phyloP scores from a whole-genome alignment of 129 eudicot genomes.

The Saposhnikovia divaricata region DNA sequence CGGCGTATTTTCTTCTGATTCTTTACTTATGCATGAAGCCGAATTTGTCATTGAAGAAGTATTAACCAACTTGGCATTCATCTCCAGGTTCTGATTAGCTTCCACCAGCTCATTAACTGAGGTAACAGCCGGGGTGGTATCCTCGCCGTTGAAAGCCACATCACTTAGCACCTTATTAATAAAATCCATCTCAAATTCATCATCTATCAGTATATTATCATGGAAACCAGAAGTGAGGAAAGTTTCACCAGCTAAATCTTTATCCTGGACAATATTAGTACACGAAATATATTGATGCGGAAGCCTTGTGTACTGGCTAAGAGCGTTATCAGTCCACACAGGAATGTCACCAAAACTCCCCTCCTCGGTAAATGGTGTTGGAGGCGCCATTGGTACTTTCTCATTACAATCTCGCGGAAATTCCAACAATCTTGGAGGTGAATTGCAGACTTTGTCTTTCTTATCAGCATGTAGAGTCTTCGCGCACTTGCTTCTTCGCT shows the following conservation, averaged over 20 bases:
- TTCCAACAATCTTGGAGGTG: background rate
- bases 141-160: background rate
- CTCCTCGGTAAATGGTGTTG: slow-evolving; percentile 17
- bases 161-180: background rate
- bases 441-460: background rate
- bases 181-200: background rate
- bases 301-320: background rate
- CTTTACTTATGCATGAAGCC: background rate
- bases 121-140: background rate
- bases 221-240: slow-evolving; percentile 1
- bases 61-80: background rate
- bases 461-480: background rate
- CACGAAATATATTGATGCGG: background rate
- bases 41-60: background rate
- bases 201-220: background rate
- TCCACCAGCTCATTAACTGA: background rate
- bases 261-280: background rate
- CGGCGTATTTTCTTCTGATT: background rate
- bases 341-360: slow-evolving; percentile 9
- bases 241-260: background rate
- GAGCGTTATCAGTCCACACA: background rate
- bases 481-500: background rate
- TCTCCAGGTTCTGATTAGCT: background rate
- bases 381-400: slow-evolving; percentile 8
- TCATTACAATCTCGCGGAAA: background rate